These are phyloP conservation scores for Saturnispora sekii DNA, from an alignment of 805 yeast species.

Conservation along the genomic window DNA sequence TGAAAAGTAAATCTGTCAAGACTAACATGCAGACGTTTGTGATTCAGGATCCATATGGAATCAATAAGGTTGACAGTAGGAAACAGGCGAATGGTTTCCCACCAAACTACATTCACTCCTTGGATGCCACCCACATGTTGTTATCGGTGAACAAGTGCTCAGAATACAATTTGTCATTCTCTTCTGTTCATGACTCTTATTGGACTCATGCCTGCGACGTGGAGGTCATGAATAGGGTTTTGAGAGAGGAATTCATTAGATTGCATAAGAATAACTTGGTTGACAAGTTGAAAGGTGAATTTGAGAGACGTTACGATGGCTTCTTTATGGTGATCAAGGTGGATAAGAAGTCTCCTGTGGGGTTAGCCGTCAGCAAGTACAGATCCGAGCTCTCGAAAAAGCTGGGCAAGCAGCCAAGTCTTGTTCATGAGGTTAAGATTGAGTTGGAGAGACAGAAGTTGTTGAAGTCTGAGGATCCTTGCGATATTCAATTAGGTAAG, in stretches of 20 bases:
- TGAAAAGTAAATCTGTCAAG: constrained; percentile 52
- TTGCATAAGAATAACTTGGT: constrained; percentile 70
- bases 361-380: constrained; percentile 36
- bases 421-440: constrained; percentile 63
- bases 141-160: constrained; percentile 77
- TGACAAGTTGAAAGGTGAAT: constrained; percentile 62
- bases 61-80: constrained; percentile 74
- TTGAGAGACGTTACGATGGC: constrained; percentile 68
- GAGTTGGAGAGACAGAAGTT: constrained; percentile 56
- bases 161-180: constrained; percentile 57
- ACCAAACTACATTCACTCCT: constrained; percentile 88
- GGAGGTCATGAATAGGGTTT: constrained; percentile 52
- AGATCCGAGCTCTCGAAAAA: constrained; percentile 40
- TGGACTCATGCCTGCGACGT: constrained; percentile 96
- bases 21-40: constrained; percentile 85
- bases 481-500: constrained; percentile 38
- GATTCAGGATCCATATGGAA: constrained; percentile 78
- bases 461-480: constrained; percentile 42
- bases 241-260: constrained; percentile 72
- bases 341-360: constrained; percentile 42
- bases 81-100: constrained; percentile 92
- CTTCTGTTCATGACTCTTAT: constrained; percentile 94
- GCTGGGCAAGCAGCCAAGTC: constrained; percentile 46
- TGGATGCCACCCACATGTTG: constrained; percentile 96
- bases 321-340: constrained; percentile 54